phyloP scores from a whole-genome alignment of 2,329 filamentous ascomycete species.

The Laburnicola sp. region DNA sequence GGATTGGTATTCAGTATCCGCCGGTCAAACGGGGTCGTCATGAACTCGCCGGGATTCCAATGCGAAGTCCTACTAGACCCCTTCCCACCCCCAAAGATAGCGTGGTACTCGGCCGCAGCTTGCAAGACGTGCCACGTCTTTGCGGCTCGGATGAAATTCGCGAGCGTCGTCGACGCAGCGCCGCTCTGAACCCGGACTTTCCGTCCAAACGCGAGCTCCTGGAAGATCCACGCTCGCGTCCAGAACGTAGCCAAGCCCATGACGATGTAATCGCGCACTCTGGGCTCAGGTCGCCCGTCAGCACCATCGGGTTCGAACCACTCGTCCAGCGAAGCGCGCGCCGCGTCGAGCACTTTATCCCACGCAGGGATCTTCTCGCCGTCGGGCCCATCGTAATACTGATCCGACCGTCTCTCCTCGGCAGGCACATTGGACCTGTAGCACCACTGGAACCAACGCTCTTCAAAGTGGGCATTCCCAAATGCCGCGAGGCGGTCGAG shows the following conservation, averaged over 20 bases:
- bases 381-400: not conserved
- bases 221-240: slow-evolving; percentile 1
- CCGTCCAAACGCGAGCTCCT: slow-evolving; percentile 1
- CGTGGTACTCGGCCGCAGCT: not conserved
- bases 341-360: not conserved
- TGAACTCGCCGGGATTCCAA: slow-evolving; percentile 1
- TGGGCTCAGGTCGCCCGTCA: not conserved
- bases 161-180: not conserved
- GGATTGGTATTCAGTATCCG: not conserved
- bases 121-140: not conserved
- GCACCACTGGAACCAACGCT: slow-evolving; percentile 3
- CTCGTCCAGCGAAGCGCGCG: not conserved
- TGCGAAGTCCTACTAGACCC: not conserved
- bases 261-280: not conserved
- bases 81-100: not conserved
- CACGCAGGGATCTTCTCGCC: not conserved
- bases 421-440: slow-evolving; percentile 1
- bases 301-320: not conserved
- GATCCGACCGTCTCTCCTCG: slow-evolving; percentile 1
- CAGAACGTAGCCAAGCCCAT: not conserved
- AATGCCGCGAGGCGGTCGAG: not conserved
- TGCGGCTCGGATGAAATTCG: not conserved
- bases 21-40: not conserved
- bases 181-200: not conserved
- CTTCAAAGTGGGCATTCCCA: not conserved